These are phyloP conservation scores for Ustanciosporium gigantosporum DNA, from an alignment of 1,284 basidiomycete species.

Conservation along the genomic window DNA sequence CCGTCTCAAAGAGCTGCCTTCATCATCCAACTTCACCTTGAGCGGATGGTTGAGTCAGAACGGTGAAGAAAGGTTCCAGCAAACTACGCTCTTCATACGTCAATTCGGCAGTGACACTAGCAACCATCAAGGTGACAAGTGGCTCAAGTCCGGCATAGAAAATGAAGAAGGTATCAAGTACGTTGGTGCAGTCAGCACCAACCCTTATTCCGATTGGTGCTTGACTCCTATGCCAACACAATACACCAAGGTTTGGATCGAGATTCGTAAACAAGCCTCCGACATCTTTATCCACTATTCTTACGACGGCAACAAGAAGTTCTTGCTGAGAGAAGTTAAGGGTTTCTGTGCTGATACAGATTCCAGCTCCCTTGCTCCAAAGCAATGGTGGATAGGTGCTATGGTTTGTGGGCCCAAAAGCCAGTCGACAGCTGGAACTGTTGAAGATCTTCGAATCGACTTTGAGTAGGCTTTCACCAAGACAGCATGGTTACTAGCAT, in stretches of 20 bases:
- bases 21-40: constrained; percentile 3
- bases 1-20: neutral
- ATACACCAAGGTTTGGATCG: constrained; percentile 5
- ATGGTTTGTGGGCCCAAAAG: constrained; percentile 27
- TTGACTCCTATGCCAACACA: constrained; percentile 6
- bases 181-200: constrained; percentile 21
- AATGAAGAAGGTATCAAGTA: constrained; percentile 21
- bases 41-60: constrained; percentile 6
- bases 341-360: constrained; percentile 9
- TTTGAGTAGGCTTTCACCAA: too few relatives aligned
- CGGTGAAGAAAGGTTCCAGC: constrained; percentile 20
- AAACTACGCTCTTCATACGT: constrained; percentile 24
- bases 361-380: too few relatives aligned
- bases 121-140: neutral
- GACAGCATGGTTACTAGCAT: too few relatives aligned
- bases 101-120: too few relatives aligned
- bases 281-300: constrained; percentile 31
- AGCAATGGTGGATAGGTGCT: constrained; percentile 31
- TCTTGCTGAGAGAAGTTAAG: constrained; percentile 24
- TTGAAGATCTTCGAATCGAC: neutral
- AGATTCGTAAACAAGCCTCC: constrained; percentile 19
- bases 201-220: constrained; percentile 32
- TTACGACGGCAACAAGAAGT: neutral
- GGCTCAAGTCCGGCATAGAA: constrained; percentile 25
- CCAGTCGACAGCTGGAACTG: constrained; percentile 1